Evolutionary conservation across 805 yeast species (phyloP).

Genomic region (Cyberlindnera mississippiensis): DNA sequence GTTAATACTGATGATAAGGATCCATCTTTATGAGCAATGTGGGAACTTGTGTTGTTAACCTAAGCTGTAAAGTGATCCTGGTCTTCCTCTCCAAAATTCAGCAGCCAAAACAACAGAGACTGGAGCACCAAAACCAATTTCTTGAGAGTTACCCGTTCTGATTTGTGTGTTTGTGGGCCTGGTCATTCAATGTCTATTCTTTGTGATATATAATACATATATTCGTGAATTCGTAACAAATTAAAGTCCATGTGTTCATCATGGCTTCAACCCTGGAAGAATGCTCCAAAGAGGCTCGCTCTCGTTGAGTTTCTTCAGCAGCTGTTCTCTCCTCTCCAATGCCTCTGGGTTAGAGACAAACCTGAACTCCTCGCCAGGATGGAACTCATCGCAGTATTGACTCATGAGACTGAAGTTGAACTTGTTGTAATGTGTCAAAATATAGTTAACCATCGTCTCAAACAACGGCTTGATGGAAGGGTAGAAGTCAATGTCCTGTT

Average conservation of each 20-base stretch:
- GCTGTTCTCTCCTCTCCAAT: background rate
- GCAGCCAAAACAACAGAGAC: too few relatives aligned
- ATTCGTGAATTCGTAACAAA: too few relatives aligned
- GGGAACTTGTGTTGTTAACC: too few relatives aligned
- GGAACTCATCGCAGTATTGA: constrained; percentile 1
- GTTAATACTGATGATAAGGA: too few relatives aligned
- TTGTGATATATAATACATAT: too few relatives aligned
- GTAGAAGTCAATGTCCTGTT: background rate
- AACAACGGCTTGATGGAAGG: background rate
- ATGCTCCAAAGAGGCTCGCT: background rate
- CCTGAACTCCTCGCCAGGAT: background rate
- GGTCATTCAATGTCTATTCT: too few relatives aligned
- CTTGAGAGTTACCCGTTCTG: too few relatives aligned
- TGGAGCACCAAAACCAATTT: too few relatives aligned
- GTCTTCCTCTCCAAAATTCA: too few relatives aligned
- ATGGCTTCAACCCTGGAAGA: background rate
- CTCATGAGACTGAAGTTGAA: background rate
- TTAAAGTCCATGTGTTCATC: background rate
- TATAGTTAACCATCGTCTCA: constrained; percentile 1
- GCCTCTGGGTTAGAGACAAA: constrained; percentile 1
- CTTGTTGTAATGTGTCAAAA: constrained; percentile 1
- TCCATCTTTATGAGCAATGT: too few relatives aligned
- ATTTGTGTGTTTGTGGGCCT: too few relatives aligned
- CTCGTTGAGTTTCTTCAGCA: background rate
- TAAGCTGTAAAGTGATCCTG: too few relatives aligned